Evolutionary conservation across 139 green algal genomes (phyloP).

Genomic region (Desmodesmus armatus): DNA sequence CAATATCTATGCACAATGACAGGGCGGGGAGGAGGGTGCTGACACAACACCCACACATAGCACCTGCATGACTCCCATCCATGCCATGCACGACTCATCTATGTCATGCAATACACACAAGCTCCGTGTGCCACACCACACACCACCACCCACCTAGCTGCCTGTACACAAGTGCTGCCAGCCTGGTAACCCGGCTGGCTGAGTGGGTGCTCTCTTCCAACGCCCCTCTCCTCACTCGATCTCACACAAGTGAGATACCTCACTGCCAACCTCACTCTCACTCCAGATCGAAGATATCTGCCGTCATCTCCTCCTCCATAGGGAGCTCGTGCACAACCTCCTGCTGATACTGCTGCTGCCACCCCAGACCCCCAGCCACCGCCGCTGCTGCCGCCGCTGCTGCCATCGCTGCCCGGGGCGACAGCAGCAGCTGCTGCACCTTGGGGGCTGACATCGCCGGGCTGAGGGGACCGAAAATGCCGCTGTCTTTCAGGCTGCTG

Average conservation of each 20-base stretch:
- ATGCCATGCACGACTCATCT: too few relatives aligned
- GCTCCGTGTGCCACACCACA: too few relatives aligned
- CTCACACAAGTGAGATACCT: not conserved
- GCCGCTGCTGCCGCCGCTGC: not conserved
- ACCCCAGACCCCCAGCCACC: not conserved
- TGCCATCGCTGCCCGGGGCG: not conserved
- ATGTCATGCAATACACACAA: too few relatives aligned
- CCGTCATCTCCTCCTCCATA: constrained; percentile 45
- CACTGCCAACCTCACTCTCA: not conserved
- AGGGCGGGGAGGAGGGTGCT: too few relatives aligned
- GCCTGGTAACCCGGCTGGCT: too few relatives aligned
- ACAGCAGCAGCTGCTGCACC: constrained; percentile 34
- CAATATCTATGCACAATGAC: too few relatives aligned
- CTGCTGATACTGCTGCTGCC: not conserved
- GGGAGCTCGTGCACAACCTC: not conserved
- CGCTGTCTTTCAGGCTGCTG: constrained; percentile 3
- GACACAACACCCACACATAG: too few relatives aligned
- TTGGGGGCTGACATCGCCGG: too few relatives aligned
- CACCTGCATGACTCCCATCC: too few relatives aligned
- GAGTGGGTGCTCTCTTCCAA: too few relatives aligned
- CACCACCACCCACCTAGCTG: too few relatives aligned
- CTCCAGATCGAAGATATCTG: constrained; percentile 44
- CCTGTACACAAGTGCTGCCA: not conserved
- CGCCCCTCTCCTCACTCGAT: too few relatives aligned
- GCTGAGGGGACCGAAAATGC: not conserved